Conservation (phyloP, 75 land plant genomes). For the Sequoiadendron giganteum region DNA sequence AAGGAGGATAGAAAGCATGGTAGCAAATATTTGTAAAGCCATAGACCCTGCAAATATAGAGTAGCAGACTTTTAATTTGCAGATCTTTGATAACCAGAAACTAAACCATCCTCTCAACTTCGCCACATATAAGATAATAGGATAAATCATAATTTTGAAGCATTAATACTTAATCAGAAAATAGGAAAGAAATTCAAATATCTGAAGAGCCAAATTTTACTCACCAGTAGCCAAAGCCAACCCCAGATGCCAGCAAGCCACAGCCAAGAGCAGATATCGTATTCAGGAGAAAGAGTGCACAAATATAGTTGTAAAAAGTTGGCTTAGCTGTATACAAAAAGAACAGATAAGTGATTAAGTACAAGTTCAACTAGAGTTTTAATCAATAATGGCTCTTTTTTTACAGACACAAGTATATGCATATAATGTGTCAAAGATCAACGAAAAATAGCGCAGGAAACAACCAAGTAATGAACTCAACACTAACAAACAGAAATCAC, state of each 20-base stretch:
- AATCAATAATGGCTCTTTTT: background rate
- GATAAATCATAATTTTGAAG: background rate
- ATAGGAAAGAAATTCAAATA: background rate
- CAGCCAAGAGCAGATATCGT: slow-evolving; percentile 54
- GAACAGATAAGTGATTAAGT: background rate
- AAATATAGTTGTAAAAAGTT: slow-evolving; percentile 84
- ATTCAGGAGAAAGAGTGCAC: slow-evolving; percentile 67
- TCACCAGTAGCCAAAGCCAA: slow-evolving; percentile 86
- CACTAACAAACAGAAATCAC: background rate
- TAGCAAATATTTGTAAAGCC: slow-evolving; percentile 58
- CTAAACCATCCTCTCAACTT: background rate
- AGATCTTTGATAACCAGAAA: background rate
- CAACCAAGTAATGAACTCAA: background rate
- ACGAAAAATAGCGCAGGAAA: background rate
- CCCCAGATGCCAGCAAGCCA: slow-evolving; percentile 73
- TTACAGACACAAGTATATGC: too few relatives aligned
- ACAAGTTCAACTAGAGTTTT: background rate
- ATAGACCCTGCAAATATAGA: slow-evolving; percentile 60
- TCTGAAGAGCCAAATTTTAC: slow-evolving; percentile 1
- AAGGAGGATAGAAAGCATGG: slow-evolving; percentile 93
- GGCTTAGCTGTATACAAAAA: slow-evolving; percentile 76
- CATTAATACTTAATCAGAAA: background rate
- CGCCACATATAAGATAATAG: background rate
- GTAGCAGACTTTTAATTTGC: background rate
- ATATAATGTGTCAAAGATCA: background rate